Evolutionary conservation across 2,329 filamentous ascomycete species (phyloP), one percentile per base, ranked within the genome.

Genomic region (Penicillium digitatum): DNA sequence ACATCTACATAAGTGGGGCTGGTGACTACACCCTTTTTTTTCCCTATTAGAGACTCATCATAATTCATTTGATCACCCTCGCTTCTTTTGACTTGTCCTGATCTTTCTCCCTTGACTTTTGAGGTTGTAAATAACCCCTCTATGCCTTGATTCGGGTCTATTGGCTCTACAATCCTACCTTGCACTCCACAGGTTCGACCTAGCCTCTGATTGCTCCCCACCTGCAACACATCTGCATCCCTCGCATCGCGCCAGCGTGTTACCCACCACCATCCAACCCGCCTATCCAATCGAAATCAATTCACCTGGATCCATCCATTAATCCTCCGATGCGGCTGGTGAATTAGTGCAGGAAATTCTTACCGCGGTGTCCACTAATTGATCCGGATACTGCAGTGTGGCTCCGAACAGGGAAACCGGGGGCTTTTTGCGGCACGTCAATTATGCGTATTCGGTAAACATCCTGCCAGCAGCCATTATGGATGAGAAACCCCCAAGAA

Each of bases 401-500:
- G 57, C 58, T 46, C 57, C 56, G 20, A 57, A 62, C 52, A 56
- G 58, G 57, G 58, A 58, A 60, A 64, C 44, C 6, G 44, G 44
- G 51, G 51, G 43, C 38, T 39, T 42, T 57, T 54, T 55, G 46
- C 62, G 29, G 63, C 62, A 63, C 62, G 59, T 64, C 62, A 65
- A 64, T 57, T 45, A 66, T 67, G 66, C 62, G 58, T 52, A 62
- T 55, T 51, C 49, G 48, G 24, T 59, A 60, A 51, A 50, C 12
- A 55, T 40, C 52, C 58, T 62, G 56, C 54, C 58, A 48, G 44
- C 54, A 57, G 48, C 49, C 52, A 61, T 50, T 29, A 71, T 69
- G 66, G 64, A 71, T 38, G 57, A 47, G 42, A 66, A 62, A 58
- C 51, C 55, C 44, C 62, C 64, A 50, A 65, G 57, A 50, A 65